These are phyloP conservation scores for Fusarium sp. DNA, from an alignment of 2,329 filamentous ascomycete species.

Conservation along the genomic window DNA sequence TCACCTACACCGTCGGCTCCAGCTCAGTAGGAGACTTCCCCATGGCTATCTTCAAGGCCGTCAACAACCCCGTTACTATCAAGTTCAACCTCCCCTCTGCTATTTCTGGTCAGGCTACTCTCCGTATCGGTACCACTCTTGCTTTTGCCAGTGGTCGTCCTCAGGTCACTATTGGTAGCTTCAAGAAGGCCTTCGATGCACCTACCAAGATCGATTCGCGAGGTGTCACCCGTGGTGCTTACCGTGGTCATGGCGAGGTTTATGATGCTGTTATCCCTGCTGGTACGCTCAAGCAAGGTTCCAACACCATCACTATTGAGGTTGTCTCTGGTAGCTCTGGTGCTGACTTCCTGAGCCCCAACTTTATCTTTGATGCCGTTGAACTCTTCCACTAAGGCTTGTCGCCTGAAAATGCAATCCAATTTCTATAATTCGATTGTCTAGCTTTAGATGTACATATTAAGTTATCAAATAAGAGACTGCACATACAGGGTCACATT, in stretches of 20 bases:
- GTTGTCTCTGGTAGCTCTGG: slow-evolving; percentile 69
- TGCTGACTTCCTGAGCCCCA: slow-evolving; percentile 66
- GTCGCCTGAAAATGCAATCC: not conserved
- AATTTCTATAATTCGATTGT: not conserved
- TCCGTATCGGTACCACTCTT: slow-evolving; percentile 73
- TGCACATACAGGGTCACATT: slow-evolving; percentile 4
- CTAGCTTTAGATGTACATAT: slow-evolving; percentile 38
- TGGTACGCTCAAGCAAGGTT: slow-evolving; percentile 67
- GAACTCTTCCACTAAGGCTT: slow-evolving; percentile 41
- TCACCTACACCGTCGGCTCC: slow-evolving; percentile 71
- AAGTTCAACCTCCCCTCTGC: slow-evolving; percentile 65
- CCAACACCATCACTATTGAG: slow-evolving; percentile 71
- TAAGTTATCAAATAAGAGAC: slow-evolving; percentile 33
- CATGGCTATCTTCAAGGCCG: slow-evolving; percentile 72
- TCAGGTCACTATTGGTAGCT: slow-evolving; percentile 65
- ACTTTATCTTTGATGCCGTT: slow-evolving; percentile 53
- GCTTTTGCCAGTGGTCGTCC: slow-evolving; percentile 70
- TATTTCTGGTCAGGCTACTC: slow-evolving; percentile 63
- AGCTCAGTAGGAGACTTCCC: slow-evolving; percentile 65
- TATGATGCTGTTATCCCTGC: slow-evolving; percentile 71
- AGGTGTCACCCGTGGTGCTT: slow-evolving; percentile 73
- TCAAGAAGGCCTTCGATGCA: slow-evolving; percentile 58
- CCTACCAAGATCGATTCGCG: slow-evolving; percentile 73
- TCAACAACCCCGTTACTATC: slow-evolving; percentile 70
- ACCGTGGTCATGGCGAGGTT: slow-evolving; percentile 71